A percentile compares a stretch with the other conserved stretches of the same genome.
Evolutionary conservation across 257 asterid species (phyloP).

Genomic region (Fraxinus cuspidata): DNA sequence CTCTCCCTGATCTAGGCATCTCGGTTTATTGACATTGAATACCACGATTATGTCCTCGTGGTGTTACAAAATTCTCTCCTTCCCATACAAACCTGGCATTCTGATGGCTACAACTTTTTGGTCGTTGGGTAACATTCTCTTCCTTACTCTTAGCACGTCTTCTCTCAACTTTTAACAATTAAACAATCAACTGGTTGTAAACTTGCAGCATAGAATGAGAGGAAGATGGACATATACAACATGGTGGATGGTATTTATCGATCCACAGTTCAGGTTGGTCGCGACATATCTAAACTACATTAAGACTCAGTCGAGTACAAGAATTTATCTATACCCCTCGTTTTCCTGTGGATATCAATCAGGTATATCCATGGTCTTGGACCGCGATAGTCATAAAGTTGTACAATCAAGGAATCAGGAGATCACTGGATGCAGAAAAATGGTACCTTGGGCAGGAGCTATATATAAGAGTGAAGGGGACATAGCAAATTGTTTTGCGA

Average conservation of each 20-base stretch:
- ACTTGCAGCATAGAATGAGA: slow-evolving; percentile 28
- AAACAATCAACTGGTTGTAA: not conserved
- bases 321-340: not conserved
- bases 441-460: slow-evolving; percentile 40
- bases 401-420: slow-evolving; percentile 42
- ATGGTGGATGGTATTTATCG: slow-evolving; percentile 40
- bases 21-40: slow-evolving; percentile 29
- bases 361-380: slow-evolving; percentile 45
- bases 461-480: slow-evolving; percentile 36
- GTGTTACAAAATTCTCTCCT: slow-evolving; percentile 32
- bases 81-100: slow-evolving; percentile 35
- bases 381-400: slow-evolving; percentile 29
- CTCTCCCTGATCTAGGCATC: slow-evolving; percentile 9
- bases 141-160: not conserved
- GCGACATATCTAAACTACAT: not conserved
- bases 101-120: slow-evolving; percentile 39
- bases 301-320: no score
- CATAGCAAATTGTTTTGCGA: no score
- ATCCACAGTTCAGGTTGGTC: slow-evolving; percentile 39
- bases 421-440: slow-evolving; percentile 39
- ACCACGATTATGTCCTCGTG: slow-evolving; percentile 32
- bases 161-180: no score
- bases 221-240: slow-evolving; percentile 31
- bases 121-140: slow-evolving; percentile 35
- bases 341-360: not conserved